Evolutionary conservation across 2,329 filamentous ascomycete genomes (phyloP).

Genomic region (Diplocarpon rosae): DNA sequence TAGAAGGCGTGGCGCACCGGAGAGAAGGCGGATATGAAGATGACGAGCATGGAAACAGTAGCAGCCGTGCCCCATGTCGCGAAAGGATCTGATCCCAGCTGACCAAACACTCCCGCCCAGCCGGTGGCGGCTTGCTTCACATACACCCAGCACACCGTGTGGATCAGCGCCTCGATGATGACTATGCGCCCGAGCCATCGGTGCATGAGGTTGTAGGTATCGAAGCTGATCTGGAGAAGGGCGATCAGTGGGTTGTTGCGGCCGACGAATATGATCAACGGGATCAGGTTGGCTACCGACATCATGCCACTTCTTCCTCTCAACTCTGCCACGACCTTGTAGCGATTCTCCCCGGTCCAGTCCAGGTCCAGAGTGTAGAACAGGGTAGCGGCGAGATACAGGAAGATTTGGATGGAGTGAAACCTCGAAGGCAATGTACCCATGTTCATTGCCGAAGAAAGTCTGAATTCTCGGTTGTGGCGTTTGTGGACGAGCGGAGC

Average conservation of each 20-base stretch:
- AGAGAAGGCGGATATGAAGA: constrained; percentile 62
- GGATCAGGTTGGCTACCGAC: constrained; percentile 82
- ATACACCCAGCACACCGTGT: constrained; percentile 63
- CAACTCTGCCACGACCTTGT: constrained; percentile 65
- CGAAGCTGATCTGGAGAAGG: constrained; percentile 78
- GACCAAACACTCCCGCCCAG: constrained; percentile 43
- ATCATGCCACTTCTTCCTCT: constrained; percentile 78
- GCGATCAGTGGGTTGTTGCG: constrained; percentile 88
- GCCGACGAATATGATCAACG: constrained; percentile 76
- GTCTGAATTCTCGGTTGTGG: constrained; percentile 55
- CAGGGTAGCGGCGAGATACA: constrained; percentile 50
- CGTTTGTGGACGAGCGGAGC: constrained; percentile 54
- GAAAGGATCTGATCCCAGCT: constrained; percentile 48
- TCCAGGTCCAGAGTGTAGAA: constrained; percentile 52
- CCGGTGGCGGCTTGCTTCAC: constrained; percentile 58
- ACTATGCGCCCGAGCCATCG: constrained; percentile 72
- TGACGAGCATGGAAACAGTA: constrained; percentile 47
- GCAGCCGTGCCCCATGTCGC: constrained; percentile 53
- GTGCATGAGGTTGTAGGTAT: constrained; percentile 88
- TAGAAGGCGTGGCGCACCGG: constrained; percentile 90
- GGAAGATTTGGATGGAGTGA: constrained; percentile 44
- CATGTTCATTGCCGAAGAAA: constrained; percentile 48
- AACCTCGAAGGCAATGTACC: constrained; percentile 56
- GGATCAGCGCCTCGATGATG: constrained; percentile 56
- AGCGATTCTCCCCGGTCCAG: constrained; percentile 46